Evolutionary conservation across 2,329 filamentous ascomycete genomes (phyloP).

Genomic region (Fusarium citri): DNA sequence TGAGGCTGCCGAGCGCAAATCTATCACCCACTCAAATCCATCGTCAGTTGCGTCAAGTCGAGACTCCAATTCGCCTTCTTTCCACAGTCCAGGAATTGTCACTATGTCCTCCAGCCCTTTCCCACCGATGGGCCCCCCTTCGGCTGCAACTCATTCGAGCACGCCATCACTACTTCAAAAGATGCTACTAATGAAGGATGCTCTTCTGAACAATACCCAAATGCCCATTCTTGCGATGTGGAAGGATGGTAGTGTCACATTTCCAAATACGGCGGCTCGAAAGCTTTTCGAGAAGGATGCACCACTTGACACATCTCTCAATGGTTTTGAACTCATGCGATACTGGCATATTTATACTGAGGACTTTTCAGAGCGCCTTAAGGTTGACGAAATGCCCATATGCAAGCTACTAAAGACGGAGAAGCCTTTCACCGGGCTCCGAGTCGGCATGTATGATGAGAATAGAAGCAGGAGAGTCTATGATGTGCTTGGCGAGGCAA

Average conservation of each 20-base stretch:
- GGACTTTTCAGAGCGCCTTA: conserved; percentile 71
- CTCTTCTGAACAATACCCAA: conserved; percentile 78
- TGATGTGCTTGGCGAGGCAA: conserved; percentile 74
- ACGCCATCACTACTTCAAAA: conserved; percentile 78
- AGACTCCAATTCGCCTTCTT: conserved; percentile 60
- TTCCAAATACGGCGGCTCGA: conserved; percentile 76
- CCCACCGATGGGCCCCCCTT: conserved; percentile 74
- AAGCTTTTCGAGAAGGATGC: conserved; percentile 60
- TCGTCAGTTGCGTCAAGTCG: conserved; percentile 61
- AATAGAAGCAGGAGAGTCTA: conserved; percentile 66
- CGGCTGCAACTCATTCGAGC: conserved; percentile 63
- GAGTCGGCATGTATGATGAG: conserved; percentile 72
- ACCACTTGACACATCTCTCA: conserved; percentile 54
- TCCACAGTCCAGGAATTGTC: conserved; percentile 63
- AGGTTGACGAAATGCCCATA: conserved; percentile 73
- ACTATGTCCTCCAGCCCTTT: conserved; percentile 69
- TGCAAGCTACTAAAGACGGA: conserved; percentile 71
- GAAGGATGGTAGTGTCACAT: conserved; percentile 79
- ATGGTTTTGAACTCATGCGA: conserved; percentile 67
- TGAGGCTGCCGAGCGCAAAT: conserved; percentile 60
- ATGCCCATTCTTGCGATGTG: conserved; percentile 84
- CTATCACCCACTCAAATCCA: conserved; percentile 58
- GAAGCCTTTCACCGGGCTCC: conserved; percentile 66
- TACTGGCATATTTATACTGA: conserved; percentile 73
- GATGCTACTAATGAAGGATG: conserved; percentile 80